A percentile compares a stretch with the other conserved stretches of the same genome.
Evolutionary conservation across 257 asterid genomes (phyloP).

Genomic region (Penstemon barbatus): DNA sequence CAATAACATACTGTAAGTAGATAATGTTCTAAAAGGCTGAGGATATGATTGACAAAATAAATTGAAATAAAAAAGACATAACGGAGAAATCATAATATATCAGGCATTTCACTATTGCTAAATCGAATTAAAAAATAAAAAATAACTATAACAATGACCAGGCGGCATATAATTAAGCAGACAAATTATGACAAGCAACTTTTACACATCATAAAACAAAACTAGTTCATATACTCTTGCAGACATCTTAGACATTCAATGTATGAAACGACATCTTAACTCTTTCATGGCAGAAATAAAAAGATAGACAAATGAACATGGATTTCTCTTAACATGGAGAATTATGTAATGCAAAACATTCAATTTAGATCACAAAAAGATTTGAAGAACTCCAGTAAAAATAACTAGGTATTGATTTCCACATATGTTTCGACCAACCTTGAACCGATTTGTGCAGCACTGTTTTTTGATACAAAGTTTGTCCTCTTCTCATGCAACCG

Average conservation of each 20-base stretch:
- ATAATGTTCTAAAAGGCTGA: no score
- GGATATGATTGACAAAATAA: neutral
- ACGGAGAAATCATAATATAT: neutral
- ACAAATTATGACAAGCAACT: constrained; percentile 7
- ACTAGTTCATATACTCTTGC: neutral
- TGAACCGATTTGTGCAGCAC: constrained; percentile 98
- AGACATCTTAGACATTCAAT: constrained; percentile 7
- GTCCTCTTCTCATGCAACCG: constrained; percentile 96
- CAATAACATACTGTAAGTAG: no score
- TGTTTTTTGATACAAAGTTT: constrained; percentile 84
- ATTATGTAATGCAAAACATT: neutral
- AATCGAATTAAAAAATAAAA: neutral
- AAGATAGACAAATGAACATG: neutral
- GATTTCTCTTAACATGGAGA: constrained; percentile 16
- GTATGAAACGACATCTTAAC: neutral
- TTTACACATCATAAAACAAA: constrained; percentile 3
- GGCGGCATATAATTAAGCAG: neutral
- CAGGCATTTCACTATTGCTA: neutral
- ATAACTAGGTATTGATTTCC: constrained; percentile 24
- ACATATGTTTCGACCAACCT: constrained; percentile 50
- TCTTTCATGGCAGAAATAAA: neutral
- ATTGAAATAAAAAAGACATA: neutral
- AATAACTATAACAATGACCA: neutral
- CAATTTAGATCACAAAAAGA: neutral
- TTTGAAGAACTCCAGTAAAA: neutral